Evolutionary conservation across 2,329 filamentous ascomycete genomes (phyloP), one percentile per base, ranked within the genome.

Genomic region (Ceratocystis lukuohia): DNA sequence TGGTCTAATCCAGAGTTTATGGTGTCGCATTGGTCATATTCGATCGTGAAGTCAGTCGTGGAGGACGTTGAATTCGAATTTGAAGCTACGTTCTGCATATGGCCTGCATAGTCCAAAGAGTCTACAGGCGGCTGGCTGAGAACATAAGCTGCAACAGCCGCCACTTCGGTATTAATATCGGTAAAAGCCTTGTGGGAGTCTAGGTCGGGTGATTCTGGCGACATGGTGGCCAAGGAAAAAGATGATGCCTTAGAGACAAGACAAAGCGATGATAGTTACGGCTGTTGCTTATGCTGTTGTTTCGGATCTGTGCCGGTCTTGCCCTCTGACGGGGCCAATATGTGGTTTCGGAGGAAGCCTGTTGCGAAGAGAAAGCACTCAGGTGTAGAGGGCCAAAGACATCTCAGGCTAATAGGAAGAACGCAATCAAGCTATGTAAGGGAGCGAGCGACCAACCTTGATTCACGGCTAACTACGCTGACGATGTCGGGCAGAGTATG

Each of bases 131-230:
- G 56, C 30, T 59, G 56, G 17, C 56, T 33, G 6, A 59, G 28
- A 7, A 64, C 59, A 20, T 22, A 65, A 33, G 68, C 67, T 17
- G 69, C 68, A 17, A 69, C 66, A 45, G 67, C 66, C 1, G 70
- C 68, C n/a, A 69, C 65, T 45, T 70, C 66, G 20, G 61, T 59
- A 59, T 68, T 68, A 22, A 69, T 61, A 17, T 63, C 66, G 59
- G 65, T 48, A 56, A 62, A 62, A 44, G 64, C 64, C 45, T 53
- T 65, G 22, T 68, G 64, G 17, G 62, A 56, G 17, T 66, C 44
- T 41, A 59, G n/a, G 56, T 59, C 56, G 25, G 56, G 56, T 8
- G 56, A 25, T 33, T 30, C 28, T 59, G 30, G 28, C 5, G 56
- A 59, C 56, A 59, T 59, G 56, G 8, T 59, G 56, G 8, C 7